Evolutionary conservation across 1,284 basidiomycete genomes (phyloP).

Genomic region (Tetrapyrgos nigripes): DNA sequence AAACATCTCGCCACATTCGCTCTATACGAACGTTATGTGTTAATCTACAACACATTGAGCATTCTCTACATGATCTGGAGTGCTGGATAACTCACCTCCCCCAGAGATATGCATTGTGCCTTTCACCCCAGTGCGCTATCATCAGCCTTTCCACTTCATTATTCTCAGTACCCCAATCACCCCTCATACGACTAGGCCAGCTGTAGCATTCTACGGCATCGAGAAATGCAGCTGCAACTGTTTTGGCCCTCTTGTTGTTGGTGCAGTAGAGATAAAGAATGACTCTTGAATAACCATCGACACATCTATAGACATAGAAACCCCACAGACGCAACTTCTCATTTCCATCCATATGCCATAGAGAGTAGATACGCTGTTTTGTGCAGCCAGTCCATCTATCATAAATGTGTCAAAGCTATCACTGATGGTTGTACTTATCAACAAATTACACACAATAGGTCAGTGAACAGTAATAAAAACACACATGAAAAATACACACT

Average conservation of each 20-base stretch:
- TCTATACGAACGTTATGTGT: slow-evolving; percentile 18
- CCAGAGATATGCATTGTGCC: slow-evolving; percentile 16
- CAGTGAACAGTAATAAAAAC: too few relatives aligned
- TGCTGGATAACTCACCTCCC: slow-evolving; percentile 10
- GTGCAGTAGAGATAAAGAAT: slow-evolving; percentile 30
- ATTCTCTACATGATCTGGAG: background rate
- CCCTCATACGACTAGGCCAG: slow-evolving; percentile 30
- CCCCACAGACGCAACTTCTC: slow-evolving; percentile 21
- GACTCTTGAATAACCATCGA: slow-evolving; percentile 37
- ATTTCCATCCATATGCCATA: slow-evolving; percentile 25
- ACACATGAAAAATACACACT: too few relatives aligned
- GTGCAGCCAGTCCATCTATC: slow-evolving; percentile 19
- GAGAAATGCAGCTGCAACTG: slow-evolving; percentile 31
- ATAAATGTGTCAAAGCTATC: too few relatives aligned
- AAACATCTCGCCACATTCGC: slow-evolving; percentile 8
- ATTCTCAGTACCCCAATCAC: slow-evolving; percentile 38
- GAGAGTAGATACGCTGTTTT: slow-evolving; percentile 19
- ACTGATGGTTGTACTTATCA: too few relatives aligned
- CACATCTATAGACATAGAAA: slow-evolving; percentile 34
- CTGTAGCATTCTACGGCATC: slow-evolving; percentile 22
- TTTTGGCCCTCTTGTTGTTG: slow-evolving; percentile 30
- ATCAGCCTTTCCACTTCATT: slow-evolving; percentile 29
- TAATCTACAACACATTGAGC: slow-evolving; percentile 1
- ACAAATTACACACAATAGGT: too few relatives aligned
- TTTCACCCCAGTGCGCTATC: slow-evolving; percentile 18